Percentiles rank a stretch among this genome's conserved stretches.
Evolutionary conservation across 2,329 filamentous ascomycete genomes (phyloP).

Genomic region (Teratosphaeria zuluensis): DNA sequence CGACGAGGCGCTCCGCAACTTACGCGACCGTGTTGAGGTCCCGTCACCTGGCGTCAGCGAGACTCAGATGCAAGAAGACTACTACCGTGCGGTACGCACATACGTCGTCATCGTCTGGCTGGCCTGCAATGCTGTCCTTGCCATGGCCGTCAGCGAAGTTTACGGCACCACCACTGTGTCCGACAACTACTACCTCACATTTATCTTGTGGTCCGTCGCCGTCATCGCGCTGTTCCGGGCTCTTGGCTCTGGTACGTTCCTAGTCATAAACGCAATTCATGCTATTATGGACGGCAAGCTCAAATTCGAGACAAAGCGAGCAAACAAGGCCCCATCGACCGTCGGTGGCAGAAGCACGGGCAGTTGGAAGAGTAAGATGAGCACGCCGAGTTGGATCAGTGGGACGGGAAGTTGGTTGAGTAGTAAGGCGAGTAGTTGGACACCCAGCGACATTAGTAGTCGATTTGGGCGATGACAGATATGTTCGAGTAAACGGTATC

Average conservation of each 20-base stretch:
- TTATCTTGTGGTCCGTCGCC: conserved; percentile 89
- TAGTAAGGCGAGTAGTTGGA: conserved; percentile 25
- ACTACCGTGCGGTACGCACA: conserved; percentile 92
- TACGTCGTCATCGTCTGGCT: conserved; percentile 98
- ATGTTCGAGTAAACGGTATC: not conserved
- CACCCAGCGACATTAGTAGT: conserved; percentile 23
- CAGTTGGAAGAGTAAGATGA: conserved; percentile 29
- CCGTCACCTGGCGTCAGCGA: conserved; percentile 53
- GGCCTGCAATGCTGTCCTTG: conserved; percentile 79
- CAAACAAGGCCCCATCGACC: conserved; percentile 13
- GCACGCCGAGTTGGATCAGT: conserved; percentile 26
- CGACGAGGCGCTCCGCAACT: conserved; percentile 90
- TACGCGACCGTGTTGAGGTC: conserved; percentile 86
- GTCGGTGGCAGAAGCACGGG: conserved; percentile 24
- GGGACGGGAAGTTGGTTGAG: conserved; percentile 26
- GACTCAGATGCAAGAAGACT: conserved; percentile 87
- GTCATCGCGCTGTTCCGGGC: conserved; percentile 79
- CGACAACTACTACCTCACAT: conserved; percentile 80
- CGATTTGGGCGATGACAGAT: conserved; percentile 9
- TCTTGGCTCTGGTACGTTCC: conserved; percentile 70
- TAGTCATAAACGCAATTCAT: conserved; percentile 74
- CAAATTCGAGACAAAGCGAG: conserved; percentile 35
- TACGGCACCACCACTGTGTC: conserved; percentile 64
- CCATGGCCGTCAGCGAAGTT: conserved; percentile 83
- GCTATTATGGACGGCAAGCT: conserved; percentile 79